A percentile compares a stretch with the other conserved stretches of the same genome.
These are phyloP conservation scores for Boletus sp. DNA, from an alignment of 1,284 basidiomycete species.

Conservation along the genomic window DNA sequence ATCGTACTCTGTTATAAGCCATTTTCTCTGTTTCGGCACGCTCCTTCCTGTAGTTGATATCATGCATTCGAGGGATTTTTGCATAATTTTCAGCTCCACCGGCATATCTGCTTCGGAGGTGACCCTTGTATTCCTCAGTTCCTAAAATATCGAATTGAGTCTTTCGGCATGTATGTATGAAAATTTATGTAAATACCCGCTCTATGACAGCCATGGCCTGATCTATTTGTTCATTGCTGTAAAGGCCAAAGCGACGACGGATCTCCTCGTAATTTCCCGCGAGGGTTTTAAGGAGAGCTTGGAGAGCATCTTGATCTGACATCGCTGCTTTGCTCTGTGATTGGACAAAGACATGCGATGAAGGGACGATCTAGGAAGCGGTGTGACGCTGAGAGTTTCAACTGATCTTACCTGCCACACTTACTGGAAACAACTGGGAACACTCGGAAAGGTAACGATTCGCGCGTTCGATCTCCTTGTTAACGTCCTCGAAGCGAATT, in stretches of 20 bases:
- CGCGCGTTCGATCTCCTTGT: neutral
- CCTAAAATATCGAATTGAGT: neutral
- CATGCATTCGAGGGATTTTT: constrained; percentile 1
- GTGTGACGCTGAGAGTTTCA: neutral
- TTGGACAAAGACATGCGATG: neutral
- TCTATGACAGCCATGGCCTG: constrained; percentile 5
- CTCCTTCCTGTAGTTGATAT: constrained; percentile 1
- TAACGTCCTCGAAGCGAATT: neutral
- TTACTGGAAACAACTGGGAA: constrained; percentile 1
- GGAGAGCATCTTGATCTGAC: neutral
- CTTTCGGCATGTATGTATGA: neutral
- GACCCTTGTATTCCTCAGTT: neutral
- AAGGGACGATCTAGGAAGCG: neutral
- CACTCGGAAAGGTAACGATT: neutral
- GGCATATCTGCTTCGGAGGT: neutral
- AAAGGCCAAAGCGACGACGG: neutral
- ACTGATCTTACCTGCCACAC: neutral
- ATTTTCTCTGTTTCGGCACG: neutral
- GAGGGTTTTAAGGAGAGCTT: neutral
- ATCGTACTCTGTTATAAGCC: constrained; percentile 5
- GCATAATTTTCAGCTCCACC: constrained; percentile 3
- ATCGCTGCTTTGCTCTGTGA: too few species aligned
- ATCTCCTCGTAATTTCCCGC: neutral
- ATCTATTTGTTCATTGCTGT: neutral
- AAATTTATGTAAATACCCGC: neutral